Base-by-base conservation (phyloP, 805 yeast genomes). In the Brettanomyces sp. region DNA sequence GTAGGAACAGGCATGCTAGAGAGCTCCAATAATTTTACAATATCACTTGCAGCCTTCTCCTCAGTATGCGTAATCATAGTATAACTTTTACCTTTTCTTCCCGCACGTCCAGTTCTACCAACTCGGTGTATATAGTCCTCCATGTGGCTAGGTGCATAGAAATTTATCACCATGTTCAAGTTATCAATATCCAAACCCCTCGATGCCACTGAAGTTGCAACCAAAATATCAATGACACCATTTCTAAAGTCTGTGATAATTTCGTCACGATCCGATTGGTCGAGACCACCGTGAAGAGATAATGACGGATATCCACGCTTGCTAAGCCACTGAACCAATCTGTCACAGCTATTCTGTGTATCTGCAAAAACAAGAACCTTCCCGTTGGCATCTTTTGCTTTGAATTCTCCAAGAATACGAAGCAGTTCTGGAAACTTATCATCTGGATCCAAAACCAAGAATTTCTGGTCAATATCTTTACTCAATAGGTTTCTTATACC, bases 111-210 rank as follows among this genome's bases (percentile, higher is more conserved):
- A 0, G 99, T 93, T 47, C 99, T 70, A 0, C 99, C 99, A 1
- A 90, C 95, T 7, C 98, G 74, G 65, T 93, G 99, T 11, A 93
- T 91, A 58, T 93, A 93, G 60, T 93, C 98, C 51, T 95, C 98
- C 73, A 89, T 73, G 49, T 90, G 95, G 51, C 74, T 85, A 0
- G 96, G 95, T 0, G 87, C 74, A 52, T 85, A 89, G 56, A 74
- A 85, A 51, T 93, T 85, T 5, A 93, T 69, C 2, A 93, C 98
- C 39, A 90, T 62, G 47, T 80, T 80, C 24, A 91, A 73, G 22
- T 81, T 83, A 44, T 88, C 85, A n/a, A 93, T 96, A 64, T 93
- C 97, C 23, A 93, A 67, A 0, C 99, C 99, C 50, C 99, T 72
- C 0, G 99, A 96, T 3, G 97, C 88, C 24, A 93, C 85, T 2